Evolutionary conservation across 495 filamentous ascomycete genomes (phyloP), one percentile per base, ranked within the genome.

Genomic region (Saxophila tyrrhenica): DNA sequence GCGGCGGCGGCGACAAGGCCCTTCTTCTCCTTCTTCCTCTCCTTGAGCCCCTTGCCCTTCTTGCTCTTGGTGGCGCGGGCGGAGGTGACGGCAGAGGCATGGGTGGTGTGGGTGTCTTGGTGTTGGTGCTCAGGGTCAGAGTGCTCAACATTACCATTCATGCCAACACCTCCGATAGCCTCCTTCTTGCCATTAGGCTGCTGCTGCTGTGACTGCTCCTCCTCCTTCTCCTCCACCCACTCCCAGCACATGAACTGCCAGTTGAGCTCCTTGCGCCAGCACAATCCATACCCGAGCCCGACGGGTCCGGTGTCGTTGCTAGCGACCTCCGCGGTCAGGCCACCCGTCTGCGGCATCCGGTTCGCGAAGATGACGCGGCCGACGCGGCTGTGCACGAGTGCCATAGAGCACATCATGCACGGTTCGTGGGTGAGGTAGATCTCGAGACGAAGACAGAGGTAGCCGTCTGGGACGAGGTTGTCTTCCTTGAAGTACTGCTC

Each of bases 391-490:
- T 97, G 89, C 19, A 97, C 73, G 35, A 96, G 78, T 1, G 88
- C 94, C 91, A 97, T 97, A 9, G 84, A 86, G 69, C 92, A 98
- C 80, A 94, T 94, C 25, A 92, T 74, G 61, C 92, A 98, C 2
- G 92, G 92, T 67, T 98, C 92, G 64, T 95, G 90, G 1, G 89
- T 91, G 29, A 91, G 67, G 67, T 95, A 96, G 25, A 98, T 76
- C 60, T 95, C 89, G 1, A 97, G 78, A 48, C 86, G 84, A 50
- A 89, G 84, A 68, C 91, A 97, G 29, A 98, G 81, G 67, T 98
- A 98, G n/a, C 91, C 91, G 57, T 84, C 82, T n/a, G 72, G 38
- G 56, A 64, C 45, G 65, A 78, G 23, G 67, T 68, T 66, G 69
- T 75, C 59, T 68, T 69, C 10, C 64, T 61, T 20, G 65, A 61